These are phyloP conservation scores for Cichorium intybus DNA, from an alignment of 140 eudicot genomes.

Conservation along the genomic window DNA sequence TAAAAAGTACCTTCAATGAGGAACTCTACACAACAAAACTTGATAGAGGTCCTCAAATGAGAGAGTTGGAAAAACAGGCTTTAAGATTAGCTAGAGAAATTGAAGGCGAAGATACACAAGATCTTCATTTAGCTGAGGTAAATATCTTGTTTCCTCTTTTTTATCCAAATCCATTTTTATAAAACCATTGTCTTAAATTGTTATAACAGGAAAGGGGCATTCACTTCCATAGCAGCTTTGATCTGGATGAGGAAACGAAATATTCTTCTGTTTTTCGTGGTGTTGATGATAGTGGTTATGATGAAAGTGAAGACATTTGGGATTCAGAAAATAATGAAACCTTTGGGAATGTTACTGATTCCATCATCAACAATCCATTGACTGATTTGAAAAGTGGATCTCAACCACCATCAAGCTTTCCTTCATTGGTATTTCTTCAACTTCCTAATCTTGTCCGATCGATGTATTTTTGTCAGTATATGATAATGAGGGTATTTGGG, in stretches of 20 bases:
- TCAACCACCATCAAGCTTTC: constrained; percentile 34
- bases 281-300: constrained; percentile 81
- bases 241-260: constrained; percentile 89
- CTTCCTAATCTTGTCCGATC: not conserved
- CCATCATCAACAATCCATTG: constrained; percentile 34
- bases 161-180: not conserved
- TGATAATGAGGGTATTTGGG: not conserved
- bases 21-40: constrained; percentile 89
- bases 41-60: constrained; percentile 75
- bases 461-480: not conserved
- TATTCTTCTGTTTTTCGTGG: constrained; percentile 78
- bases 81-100: constrained; percentile 81
- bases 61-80: constrained; percentile 77
- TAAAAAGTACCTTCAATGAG: constrained; percentile 87
- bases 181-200: not conserved
- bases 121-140: constrained; percentile 95
- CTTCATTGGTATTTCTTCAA: constrained; percentile 29
- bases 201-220: constrained; percentile 76
- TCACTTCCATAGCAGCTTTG: constrained; percentile 53
- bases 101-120: constrained; percentile 84
- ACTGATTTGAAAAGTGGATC: constrained; percentile 41
- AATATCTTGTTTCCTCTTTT: constrained; percentile 2
- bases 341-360: constrained; percentile 58
- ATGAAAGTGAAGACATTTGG: constrained; percentile 63
- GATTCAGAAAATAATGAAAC: constrained; percentile 70